phyloP scores from a whole-genome alignment of 23 red algal genomes.

The Cyanidium caldarium region DNA sequence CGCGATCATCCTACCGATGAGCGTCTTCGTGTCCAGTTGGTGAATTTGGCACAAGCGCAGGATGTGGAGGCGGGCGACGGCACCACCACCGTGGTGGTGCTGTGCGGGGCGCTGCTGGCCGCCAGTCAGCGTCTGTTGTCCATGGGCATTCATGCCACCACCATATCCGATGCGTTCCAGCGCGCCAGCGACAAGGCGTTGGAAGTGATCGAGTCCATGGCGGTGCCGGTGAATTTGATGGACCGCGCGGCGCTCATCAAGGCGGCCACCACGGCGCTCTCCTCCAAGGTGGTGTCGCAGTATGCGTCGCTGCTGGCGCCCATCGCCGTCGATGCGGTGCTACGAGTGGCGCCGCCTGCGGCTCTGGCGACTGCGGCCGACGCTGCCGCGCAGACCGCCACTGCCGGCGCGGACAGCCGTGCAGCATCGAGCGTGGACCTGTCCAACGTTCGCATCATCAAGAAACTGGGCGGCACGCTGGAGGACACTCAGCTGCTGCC shows the following conservation, averaged over 20 bases:
- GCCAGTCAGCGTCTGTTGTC: constrained; percentile 55
- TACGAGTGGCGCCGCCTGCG: constrained; percentile 22
- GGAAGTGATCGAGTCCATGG: constrained; percentile 46
- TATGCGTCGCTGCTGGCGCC: constrained; percentile 80
- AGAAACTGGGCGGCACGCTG: constrained; percentile 83
- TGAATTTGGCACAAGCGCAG: constrained; percentile 79
- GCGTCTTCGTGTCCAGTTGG: constrained; percentile 3
- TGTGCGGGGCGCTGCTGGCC: constrained; percentile 54
- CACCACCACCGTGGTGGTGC: constrained; percentile 88
- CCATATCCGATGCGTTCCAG: constrained; percentile 71
- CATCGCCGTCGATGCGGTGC: constrained; percentile 88
- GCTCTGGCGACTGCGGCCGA: not conserved
- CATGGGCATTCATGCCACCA: constrained; percentile 72
- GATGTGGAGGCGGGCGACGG: constrained; percentile 96
- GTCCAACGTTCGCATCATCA: constrained; percentile 74
- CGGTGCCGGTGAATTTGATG: constrained; percentile 57
- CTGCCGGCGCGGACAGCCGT: constrained; percentile 3
- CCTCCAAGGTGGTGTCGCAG: constrained; percentile 89
- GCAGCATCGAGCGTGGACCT: constrained; percentile 61
- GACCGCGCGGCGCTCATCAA: constrained; percentile 56
- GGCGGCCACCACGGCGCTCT: constrained; percentile 68
- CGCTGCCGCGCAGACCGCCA: not conserved
- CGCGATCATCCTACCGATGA: not conserved
- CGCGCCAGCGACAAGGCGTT: constrained; percentile 33
- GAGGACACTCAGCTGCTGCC: constrained; percentile 72